A percentile compares a stretch with the other conserved stretches of the same genome.
phyloP scores from a whole-genome alignment of 1,284 basidiomycete genomes.

The Spongispora temasekensis region DNA sequence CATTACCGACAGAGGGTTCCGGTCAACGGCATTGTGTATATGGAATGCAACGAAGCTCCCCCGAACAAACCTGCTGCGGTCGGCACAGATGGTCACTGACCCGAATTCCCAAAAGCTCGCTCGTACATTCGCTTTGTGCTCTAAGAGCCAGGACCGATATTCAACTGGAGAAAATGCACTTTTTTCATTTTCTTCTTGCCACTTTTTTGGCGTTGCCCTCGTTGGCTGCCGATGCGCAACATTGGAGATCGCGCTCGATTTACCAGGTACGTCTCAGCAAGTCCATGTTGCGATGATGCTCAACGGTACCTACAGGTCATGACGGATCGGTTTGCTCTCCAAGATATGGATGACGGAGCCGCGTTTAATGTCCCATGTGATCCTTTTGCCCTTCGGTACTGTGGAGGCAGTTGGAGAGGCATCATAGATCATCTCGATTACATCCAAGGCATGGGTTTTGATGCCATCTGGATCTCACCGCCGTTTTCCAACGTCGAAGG shows the following conservation, averaged over 20 bases:
- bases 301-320: conserved; percentile 44
- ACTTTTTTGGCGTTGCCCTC: conserved; percentile 14
- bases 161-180: conserved; percentile 6
- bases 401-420: conserved; percentile 74
- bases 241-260: conserved; percentile 43
- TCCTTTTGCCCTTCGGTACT: conserved; percentile 57
- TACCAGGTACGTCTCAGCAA: conserved; percentile 38
- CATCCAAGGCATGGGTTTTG: conserved; percentile 75
- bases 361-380: conserved; percentile 46
- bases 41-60: conserved; percentile 13
- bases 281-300: not conserved
- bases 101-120: conserved; percentile 5
- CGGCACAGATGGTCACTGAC: too few species aligned
- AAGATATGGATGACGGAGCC: conserved; percentile 44
- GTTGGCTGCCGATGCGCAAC: conserved; percentile 37
- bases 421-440: conserved; percentile 76
- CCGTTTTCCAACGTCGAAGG: conserved; percentile 66
- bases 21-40: conserved; percentile 26
- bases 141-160: not conserved
- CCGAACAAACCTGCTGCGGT: conserved; percentile 1
- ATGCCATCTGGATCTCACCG: conserved; percentile 71
- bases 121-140: not conserved
- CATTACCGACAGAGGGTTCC: conserved; percentile 21
- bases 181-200: conserved; percentile 3
- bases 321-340: conserved; percentile 73